Conservation (phyloP, 2,329 filamentous ascomycete genomes). For the Cytospora schulzeri region DNA sequence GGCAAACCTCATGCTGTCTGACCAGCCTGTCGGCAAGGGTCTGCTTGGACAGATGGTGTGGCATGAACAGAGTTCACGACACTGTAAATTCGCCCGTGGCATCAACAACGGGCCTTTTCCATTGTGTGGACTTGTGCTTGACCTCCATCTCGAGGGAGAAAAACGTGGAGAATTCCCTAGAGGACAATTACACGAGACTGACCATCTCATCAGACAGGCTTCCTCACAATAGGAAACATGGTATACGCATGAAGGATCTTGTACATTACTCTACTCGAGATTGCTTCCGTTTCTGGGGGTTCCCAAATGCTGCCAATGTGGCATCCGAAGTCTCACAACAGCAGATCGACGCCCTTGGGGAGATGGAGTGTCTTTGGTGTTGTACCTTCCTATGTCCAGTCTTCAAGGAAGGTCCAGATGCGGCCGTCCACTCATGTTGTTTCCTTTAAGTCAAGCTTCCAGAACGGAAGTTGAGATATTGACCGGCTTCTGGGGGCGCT, state of each 20-base stretch:
- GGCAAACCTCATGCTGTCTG: neutral
- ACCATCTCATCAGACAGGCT: neutral
- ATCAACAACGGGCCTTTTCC: neutral
- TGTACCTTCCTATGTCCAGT: neutral
- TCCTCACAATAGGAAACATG: neutral
- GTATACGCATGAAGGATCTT: neutral
- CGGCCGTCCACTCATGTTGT: neutral
- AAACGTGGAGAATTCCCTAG: neutral
- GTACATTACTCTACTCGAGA: neutral
- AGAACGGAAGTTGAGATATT: neutral
- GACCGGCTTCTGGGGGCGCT: neutral
- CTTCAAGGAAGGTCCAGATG: neutral
- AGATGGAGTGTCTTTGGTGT: constrained; percentile 5
- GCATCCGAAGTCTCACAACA: constrained; percentile 14
- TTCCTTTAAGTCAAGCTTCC: neutral
- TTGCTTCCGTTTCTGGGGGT: neutral
- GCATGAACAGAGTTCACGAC: neutral
- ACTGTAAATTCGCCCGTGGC: neutral
- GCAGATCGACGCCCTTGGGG: constrained; percentile 13
- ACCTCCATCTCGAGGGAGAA: neutral
- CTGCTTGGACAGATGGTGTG: neutral
- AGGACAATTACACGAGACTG: neutral
- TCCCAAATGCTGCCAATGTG: neutral
- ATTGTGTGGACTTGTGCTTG: neutral
- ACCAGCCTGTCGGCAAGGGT: neutral